Base-by-base conservation (phyloP, 2,329 filamentous ascomycete genomes). In the Paecilomyces sp. region DNA sequence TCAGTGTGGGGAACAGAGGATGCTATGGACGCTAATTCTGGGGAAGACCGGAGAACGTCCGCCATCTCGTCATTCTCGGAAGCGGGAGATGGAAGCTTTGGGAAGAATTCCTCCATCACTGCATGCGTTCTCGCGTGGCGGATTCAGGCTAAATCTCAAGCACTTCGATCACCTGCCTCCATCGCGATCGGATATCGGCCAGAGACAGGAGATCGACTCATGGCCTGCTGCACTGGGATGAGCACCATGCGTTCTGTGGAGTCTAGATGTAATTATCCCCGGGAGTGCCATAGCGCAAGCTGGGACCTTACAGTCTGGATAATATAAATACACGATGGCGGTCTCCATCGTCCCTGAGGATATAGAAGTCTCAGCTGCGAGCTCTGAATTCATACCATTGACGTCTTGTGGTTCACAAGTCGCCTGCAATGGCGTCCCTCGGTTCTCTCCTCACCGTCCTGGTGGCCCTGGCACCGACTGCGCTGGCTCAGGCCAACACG, bases 401-500 rank as follows among this genome's bases (percentile, higher is more conserved):
- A 47, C 41, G 18, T 4, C 18, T 47, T 15, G 13, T 28, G 50
- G 50, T 11, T 18, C 25, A 12, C 22, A 9, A 53, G 56, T 53
- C n/a, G 22, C 41, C 7, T 9, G 62, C 33, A 9, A 71, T 70
- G 69, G 57, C 61, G 51, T 28, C 54, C 55, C 13, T 58, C 34
- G 51, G 60, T 36, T 60, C 65, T 8, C 31, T 63, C 30, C 61
- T 66, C 13, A 63, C 68, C 50, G 60, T 65, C 25, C 53, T 70
- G 34, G 62, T 63, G 53, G 64, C 65, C 28, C 55, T 70, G 11
- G 55, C 65, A 56, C 67, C 70, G 11, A 60, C 62, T 1, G 58
- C 63, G 3, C 30, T 68, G 7, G 65, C 64, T 4, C 70, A 73
- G 55, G 63, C 62, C n/a, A 71, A 72, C 52, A 64, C 63, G 7